phyloP scores from a whole-genome alignment of 2,329 filamentous ascomycete genomes.

The Orbilia javanica region DNA sequence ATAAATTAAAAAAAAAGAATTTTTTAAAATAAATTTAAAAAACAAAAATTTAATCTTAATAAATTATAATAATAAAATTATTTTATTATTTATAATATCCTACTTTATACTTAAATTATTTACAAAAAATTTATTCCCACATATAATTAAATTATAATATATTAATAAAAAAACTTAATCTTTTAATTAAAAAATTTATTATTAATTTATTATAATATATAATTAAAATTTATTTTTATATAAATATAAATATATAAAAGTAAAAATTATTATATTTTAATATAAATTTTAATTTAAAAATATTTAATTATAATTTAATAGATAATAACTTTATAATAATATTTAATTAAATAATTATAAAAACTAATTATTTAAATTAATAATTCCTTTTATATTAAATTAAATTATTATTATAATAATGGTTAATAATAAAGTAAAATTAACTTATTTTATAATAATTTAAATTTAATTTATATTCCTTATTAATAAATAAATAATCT shows the following conservation, averaged over 20 bases:
- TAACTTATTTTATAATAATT: too few relatives aligned
- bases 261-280: slow-evolving; percentile 65
- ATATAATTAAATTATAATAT: slow-evolving; percentile 65
- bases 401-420: too few relatives aligned
- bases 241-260: slow-evolving; percentile 64
- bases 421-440: too few relatives aligned
- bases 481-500: too few relatives aligned
- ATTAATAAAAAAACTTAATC: slow-evolving; percentile 60
- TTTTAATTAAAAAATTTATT: slow-evolving; percentile 49
- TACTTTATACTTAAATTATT: slow-evolving; percentile 66
- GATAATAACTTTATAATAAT: slow-evolving; percentile 67
- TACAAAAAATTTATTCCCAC: slow-evolving; percentile 67
- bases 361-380: slow-evolving; percentile 67
- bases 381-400: slow-evolving; percentile 66
- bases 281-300: slow-evolving; percentile 28
- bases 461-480: too few relatives aligned
- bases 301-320: slow-evolving; percentile 60
- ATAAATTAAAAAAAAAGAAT: slow-evolving; percentile 20
- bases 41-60: slow-evolving; percentile 65
- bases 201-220: slow-evolving; percentile 63
- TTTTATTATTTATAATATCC: slow-evolving; percentile 67
- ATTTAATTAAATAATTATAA: slow-evolving; percentile 66
- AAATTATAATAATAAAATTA: slow-evolving; percentile 67
- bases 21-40: slow-evolving; percentile 63
- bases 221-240: slow-evolving; percentile 66